Conservation (phyloP, 352 stramenopile species). For the Phytophthora pisi region DNA sequence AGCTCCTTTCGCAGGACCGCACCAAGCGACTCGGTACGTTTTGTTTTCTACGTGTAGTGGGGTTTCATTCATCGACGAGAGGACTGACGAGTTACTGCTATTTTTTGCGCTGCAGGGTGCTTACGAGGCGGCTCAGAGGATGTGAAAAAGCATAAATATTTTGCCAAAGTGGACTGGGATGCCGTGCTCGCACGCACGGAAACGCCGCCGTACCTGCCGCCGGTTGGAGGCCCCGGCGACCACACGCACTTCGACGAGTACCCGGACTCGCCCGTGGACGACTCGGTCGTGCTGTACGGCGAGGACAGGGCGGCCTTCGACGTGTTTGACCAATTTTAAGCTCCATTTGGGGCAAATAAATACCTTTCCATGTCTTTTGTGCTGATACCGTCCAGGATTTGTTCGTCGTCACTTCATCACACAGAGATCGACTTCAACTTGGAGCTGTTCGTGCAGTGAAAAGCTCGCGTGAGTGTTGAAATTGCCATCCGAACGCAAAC, state of each 20-base stretch:
- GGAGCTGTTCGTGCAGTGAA: not conserved
- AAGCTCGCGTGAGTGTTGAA: conserved; percentile 4
- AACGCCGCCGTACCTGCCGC: conserved; percentile 84
- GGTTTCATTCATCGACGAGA: not conserved
- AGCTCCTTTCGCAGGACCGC: conserved; percentile 88
- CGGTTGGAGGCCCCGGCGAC: conserved; percentile 82
- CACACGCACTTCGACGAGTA: conserved; percentile 95
- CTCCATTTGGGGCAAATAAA: conserved; percentile 34
- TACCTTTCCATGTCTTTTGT: conserved; percentile 29
- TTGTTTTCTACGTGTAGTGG: not conserved
- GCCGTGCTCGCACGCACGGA: conserved; percentile 75
- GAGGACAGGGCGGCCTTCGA: conserved; percentile 87
- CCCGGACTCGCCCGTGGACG: conserved; percentile 89
- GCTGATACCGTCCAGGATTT: not conserved
- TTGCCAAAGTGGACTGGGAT: conserved; percentile 87
- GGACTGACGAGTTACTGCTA: conserved; percentile 6
- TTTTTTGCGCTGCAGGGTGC: conserved; percentile 62
- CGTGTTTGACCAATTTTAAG: conserved; percentile 89
- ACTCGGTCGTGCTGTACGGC: conserved; percentile 81
- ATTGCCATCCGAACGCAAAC: conserved; percentile 14
- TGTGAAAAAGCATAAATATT: conserved; percentile 95
- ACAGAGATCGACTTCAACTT: not conserved
- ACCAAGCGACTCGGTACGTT: conserved; percentile 88
- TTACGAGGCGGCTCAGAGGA: conserved; percentile 89
- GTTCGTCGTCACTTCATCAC: not conserved